Evolutionary conservation across 495 filamentous ascomycete species (phyloP).

Genomic region (Pyrenula massariospora): DNA sequence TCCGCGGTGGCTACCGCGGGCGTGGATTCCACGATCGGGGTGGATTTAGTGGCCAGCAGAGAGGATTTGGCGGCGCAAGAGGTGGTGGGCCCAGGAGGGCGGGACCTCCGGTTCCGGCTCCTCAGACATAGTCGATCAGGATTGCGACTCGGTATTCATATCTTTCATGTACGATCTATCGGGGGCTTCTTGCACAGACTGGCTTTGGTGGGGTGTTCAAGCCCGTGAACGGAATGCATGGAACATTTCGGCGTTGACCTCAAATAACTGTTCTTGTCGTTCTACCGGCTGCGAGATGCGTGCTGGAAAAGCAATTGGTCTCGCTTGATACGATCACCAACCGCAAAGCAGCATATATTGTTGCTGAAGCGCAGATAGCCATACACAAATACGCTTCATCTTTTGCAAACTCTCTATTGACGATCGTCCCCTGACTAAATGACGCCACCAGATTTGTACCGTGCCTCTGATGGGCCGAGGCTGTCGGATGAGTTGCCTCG

Average conservation of each 20-base stretch:
- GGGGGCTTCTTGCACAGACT: neutral
- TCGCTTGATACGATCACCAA: neutral
- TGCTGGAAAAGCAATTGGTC: neutral
- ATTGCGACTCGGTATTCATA: neutral
- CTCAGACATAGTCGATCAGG: neutral
- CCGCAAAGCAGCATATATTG: too few relatives aligned
- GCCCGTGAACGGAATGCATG: neutral
- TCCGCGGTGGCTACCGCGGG: constrained; percentile 27
- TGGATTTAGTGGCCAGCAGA: constrained; percentile 22
- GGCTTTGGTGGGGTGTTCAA: neutral
- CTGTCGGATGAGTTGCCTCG: neutral
- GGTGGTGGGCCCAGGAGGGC: constrained; percentile 11
- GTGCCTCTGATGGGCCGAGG: neutral
- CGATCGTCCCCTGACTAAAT: neutral
- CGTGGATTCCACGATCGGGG: constrained; percentile 45
- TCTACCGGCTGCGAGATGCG: neutral
- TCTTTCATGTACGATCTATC: neutral
- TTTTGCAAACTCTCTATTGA: neutral
- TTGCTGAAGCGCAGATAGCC: too few relatives aligned
- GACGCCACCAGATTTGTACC: neutral
- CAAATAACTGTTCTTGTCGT: neutral
- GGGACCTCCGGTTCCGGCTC: neutral
- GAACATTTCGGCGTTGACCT: neutral
- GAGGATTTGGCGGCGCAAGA: constrained; percentile 25
- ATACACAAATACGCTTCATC: too few relatives aligned